These are phyloP conservation scores for Manihot esculenta DNA, from an alignment of 441 rosid genomes.

Conservation along the genomic window DNA sequence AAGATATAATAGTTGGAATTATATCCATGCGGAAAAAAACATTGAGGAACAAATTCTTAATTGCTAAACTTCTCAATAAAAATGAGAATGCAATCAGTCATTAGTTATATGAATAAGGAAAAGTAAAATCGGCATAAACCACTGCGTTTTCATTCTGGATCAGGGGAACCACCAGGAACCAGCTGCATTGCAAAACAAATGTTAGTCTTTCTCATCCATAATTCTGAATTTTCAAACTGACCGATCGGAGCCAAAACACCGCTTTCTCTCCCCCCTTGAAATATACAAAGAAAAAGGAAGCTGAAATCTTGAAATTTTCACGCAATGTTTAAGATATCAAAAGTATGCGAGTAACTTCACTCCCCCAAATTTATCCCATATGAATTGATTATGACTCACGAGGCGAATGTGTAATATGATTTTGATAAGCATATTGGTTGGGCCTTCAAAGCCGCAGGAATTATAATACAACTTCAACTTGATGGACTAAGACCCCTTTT, in stretches of 20 bases:
- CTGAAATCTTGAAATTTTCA: background rate
- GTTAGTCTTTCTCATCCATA: background rate
- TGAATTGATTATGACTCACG: background rate
- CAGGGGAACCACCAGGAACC: constrained; percentile 92
- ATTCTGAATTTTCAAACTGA: too few species aligned
- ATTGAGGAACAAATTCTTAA: background rate
- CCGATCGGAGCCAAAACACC: too few species aligned
- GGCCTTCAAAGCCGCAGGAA: too few species aligned
- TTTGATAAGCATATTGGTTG: background rate
- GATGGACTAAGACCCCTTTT: too few species aligned
- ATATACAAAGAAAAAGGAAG: background rate
- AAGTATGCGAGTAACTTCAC: background rate
- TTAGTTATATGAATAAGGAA: constrained; percentile 9
- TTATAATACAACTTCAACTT: background rate
- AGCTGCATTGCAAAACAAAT: constrained; percentile 48
- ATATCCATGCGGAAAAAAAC: background rate
- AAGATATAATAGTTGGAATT: background rate
- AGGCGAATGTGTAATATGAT: background rate
- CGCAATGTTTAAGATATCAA: background rate
- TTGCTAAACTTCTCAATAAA: background rate
- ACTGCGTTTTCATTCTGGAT: constrained; percentile 49
- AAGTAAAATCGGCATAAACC: constrained; percentile 1
- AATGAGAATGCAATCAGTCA: constrained; percentile 11
- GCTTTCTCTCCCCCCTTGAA: too few species aligned
- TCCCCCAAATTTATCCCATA: background rate